A percentile compares a stretch with the other conserved stretches of the same genome.
phyloP scores from a whole-genome alignment of 495 filamentous ascomycete species.

The Hypoxylon perforatum region DNA sequence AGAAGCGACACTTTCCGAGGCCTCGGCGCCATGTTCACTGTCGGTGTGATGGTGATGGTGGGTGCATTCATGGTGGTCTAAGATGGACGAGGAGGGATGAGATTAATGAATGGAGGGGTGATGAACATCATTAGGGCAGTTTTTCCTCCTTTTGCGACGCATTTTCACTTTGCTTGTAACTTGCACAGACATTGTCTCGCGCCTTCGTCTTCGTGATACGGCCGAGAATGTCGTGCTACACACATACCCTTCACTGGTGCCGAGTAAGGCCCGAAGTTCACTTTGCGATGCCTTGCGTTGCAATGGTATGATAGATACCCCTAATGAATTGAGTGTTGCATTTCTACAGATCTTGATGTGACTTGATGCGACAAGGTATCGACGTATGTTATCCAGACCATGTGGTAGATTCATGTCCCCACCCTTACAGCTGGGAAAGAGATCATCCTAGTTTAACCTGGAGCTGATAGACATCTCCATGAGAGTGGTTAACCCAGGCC shows the following conservation, averaged over 20 bases:
- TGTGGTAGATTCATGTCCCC: too few species aligned
- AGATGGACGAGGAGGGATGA: constrained; percentile 3
- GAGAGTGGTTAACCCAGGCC: too few species aligned
- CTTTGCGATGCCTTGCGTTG: constrained; percentile 38
- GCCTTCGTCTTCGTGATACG: not conserved
- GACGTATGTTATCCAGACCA: too few species aligned
- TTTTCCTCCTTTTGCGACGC: not conserved
- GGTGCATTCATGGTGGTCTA: constrained; percentile 21
- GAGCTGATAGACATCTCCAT: too few species aligned
- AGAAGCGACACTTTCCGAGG: constrained; percentile 15
- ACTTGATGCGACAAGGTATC: not conserved
- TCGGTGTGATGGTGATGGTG: constrained; percentile 14
- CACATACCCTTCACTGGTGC: not conserved
- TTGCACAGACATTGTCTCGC: not conserved
- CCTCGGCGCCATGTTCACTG: constrained; percentile 14
- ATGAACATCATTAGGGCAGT: not conserved
- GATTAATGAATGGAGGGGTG: not conserved
- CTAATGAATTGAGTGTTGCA: constrained; percentile 17
- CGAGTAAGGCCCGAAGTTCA: constrained; percentile 7
- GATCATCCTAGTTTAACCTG: too few species aligned
- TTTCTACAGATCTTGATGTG: constrained; percentile 1
- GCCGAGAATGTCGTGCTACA: constrained; percentile 2
- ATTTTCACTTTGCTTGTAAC: not conserved
- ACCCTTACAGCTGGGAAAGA: too few species aligned
- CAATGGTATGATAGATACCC: constrained; percentile 36